A percentile compares a stretch with the other conserved stretches of the same genome.
Conservation (phyloP, 2,329 filamentous ascomycete genomes). For the Calonectria pteridis region DNA sequence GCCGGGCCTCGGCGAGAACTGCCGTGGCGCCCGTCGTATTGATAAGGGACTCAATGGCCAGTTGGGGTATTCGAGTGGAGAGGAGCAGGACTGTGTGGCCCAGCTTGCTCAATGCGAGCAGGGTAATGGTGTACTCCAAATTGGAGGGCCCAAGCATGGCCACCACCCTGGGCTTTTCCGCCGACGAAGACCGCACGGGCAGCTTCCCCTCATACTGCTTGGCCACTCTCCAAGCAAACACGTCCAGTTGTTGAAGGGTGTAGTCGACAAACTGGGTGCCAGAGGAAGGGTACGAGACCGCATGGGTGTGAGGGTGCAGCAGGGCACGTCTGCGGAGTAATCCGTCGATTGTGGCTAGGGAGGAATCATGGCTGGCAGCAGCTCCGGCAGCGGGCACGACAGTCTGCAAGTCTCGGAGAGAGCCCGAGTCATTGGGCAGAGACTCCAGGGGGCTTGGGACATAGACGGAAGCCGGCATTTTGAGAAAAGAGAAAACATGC, state of each 20-base stretch:
- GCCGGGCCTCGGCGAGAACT: constrained; percentile 43
- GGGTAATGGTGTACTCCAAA: constrained; percentile 66
- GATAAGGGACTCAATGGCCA: constrained; percentile 48
- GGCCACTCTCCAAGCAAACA: constrained; percentile 48
- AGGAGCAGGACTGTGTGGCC: constrained; percentile 62
- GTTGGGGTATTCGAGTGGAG: constrained; percentile 50
- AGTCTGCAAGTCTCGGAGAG: background rate
- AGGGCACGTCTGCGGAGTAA: constrained; percentile 41
- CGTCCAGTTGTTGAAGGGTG: constrained; percentile 59
- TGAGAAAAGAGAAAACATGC: constrained; percentile 1
- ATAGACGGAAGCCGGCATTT: constrained; percentile 31
- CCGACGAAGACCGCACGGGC: constrained; percentile 36
- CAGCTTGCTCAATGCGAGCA: constrained; percentile 66
- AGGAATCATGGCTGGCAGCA: constrained; percentile 33
- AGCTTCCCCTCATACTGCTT: constrained; percentile 40
- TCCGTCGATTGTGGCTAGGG: constrained; percentile 41
- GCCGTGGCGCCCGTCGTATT: constrained; percentile 41
- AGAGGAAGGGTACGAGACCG: constrained; percentile 57
- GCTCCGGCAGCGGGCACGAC: background rate
- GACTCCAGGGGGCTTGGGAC: constrained; percentile 27
- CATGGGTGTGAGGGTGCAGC: constrained; percentile 49
- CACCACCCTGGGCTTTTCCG: constrained; percentile 52
- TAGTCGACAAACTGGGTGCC: constrained; percentile 61
- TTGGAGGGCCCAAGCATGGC: constrained; percentile 66
- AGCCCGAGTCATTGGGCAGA: constrained; percentile 16